Evolutionary conservation across 305 asterid genomes (phyloP).

Genomic region (Fraxinus sp.): DNA sequence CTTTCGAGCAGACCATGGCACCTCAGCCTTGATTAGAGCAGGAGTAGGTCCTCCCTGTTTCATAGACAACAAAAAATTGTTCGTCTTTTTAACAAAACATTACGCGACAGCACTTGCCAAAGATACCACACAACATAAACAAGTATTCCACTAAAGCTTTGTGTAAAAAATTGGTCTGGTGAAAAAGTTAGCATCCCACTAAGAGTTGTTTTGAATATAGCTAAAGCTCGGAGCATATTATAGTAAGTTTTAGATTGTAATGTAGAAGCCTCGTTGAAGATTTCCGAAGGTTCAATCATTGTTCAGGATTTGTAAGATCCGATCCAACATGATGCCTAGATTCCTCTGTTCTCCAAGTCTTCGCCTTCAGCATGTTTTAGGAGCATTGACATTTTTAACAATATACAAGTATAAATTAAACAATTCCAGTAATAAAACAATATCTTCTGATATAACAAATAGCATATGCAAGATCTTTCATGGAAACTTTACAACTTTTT

Average conservation of each 20-base stretch:
- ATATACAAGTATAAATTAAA: background rate
- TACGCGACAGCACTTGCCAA: background rate
- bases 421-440: background rate
- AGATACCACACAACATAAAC: background rate
- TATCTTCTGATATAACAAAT: background rate
- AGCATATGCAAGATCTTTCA: background rate
- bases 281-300: background rate
- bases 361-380: background rate
- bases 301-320: background rate
- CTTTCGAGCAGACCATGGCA: constrained; percentile 33
- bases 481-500: background rate
- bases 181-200: background rate
- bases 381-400: background rate
- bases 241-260: background rate
- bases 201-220: background rate
- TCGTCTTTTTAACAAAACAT: background rate
- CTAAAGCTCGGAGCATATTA: background rate
- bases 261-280: background rate
- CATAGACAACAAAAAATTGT: background rate
- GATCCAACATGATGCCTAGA: background rate
- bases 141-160: background rate
- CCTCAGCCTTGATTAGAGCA: constrained; percentile 44
- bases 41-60: constrained; percentile 46
- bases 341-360: background rate
- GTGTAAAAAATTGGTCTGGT: background rate